phyloP scores from a whole-genome alignment of 176 grass and related monocot species.

The Olyra latifolia region DNA sequence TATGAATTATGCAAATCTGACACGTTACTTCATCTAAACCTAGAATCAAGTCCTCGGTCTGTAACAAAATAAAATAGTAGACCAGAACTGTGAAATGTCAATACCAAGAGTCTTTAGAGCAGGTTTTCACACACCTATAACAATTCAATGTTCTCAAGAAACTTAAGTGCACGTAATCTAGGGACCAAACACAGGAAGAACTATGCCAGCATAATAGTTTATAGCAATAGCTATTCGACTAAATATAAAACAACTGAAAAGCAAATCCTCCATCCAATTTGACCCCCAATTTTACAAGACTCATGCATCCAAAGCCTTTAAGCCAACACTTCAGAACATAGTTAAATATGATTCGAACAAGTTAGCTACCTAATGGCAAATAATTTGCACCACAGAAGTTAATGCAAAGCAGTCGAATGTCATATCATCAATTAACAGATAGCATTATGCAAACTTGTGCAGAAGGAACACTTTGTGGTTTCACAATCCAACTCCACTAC shows the following conservation, averaged over 20 bases:
- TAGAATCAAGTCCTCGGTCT: conserved; percentile 8
- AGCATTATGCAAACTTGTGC: background rate
- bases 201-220: background rate
- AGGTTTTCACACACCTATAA: background rate
- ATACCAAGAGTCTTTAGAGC: background rate
- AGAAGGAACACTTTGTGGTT: background rate
- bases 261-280: background rate
- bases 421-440: background rate
- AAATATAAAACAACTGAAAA: conserved; percentile 8
- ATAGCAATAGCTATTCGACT: background rate
- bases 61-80: background rate
- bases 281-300: background rate
- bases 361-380: background rate
- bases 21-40: background rate
- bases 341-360: background rate
- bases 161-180: background rate
- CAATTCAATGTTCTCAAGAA: conserved; percentile 10
- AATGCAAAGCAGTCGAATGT: background rate
- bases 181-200: conserved; percentile 12
- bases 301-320: background rate
- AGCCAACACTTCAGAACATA: background rate
- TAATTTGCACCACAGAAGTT: background rate
- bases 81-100: background rate
- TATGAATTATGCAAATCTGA: background rate
- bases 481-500: background rate